These are phyloP conservation scores for Ophiocordyceps sinensis DNA, from an alignment of 2,329 filamentous ascomycete species.

Conservation along the genomic window DNA sequence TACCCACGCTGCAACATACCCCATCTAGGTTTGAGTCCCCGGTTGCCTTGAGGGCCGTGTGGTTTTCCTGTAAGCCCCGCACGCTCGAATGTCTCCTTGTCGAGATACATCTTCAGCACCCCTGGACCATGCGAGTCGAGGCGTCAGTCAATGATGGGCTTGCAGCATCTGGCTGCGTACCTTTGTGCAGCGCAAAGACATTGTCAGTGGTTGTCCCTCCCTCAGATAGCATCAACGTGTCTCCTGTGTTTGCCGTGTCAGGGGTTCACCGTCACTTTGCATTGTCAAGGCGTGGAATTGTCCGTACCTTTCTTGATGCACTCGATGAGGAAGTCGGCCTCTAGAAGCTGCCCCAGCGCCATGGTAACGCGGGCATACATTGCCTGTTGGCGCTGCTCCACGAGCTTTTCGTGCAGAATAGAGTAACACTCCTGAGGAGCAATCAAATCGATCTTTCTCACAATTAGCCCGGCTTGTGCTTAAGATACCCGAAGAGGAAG, in stretches of 20 bases:
- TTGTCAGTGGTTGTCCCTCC: conserved; percentile 57
- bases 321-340: conserved; percentile 63
- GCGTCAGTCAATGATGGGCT: not conserved
- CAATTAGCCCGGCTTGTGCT: not conserved
- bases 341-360: conserved; percentile 56
- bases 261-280: not conserved
- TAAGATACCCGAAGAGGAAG: not conserved
- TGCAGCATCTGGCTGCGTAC: conserved; percentile 22
- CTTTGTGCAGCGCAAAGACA: conserved; percentile 55
- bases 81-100: conserved; percentile 69
- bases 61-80: conserved; percentile 66
- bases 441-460: conserved; percentile 49
- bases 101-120: conserved; percentile 59
- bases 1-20: conserved; percentile 29
- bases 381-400: conserved; percentile 19
- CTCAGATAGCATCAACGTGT: conserved; percentile 72
- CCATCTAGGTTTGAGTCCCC: conserved; percentile 55
- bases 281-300: no score
- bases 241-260: conserved; percentile 35
- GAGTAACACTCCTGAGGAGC: conserved; percentile 50
- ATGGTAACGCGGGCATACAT: conserved; percentile 57
- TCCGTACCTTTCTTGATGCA: conserved; percentile 64
- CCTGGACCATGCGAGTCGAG: conserved; percentile 28
- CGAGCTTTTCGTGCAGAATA: conserved; percentile 36
- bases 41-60: conserved; percentile 40